Evolutionary conservation across 805 yeast species (phyloP), one percentile per base, ranked within the genome.

Genomic region (Saccharomycopsis fermentans): DNA sequence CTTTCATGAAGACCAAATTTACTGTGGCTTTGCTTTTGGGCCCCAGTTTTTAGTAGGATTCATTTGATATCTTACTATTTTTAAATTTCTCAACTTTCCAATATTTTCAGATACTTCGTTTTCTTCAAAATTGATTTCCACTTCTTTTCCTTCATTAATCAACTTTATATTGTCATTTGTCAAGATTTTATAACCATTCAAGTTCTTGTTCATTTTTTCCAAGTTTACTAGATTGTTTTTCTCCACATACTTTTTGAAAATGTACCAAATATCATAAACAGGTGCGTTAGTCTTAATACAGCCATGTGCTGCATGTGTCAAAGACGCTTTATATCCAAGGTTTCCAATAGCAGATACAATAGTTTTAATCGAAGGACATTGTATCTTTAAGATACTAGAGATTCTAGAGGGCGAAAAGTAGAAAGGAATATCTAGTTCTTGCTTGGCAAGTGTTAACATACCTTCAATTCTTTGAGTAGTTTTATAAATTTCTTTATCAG

Each of bases 1-100:
- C 8, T 27, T 8, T 27, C 8, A 27, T 27, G 8, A 21, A 32
- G 11, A 27, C 5, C 9, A n/a, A 11, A 32, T 51, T 52, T 39
- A 56, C 32, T 52, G 55, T 12, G 96, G 95, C 67, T 86, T 83
- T 2, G 96, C 82, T 73, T 87, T 89, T 39, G 98, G 99, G 1
- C 99, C 99, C 99, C 99, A 94, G 69, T 88, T 85, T 69, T 87
- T 88, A 0, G 90, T 80, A 16, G 99, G 99, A 67, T 91, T 92
- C 67, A 84, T 90, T 69, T 91, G 99, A 71, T 79, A 92, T 65
- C 97, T 78, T 14, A 90, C 90, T 68, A 92, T 81, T 71, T 90
- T 90, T 59, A 89, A 77, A 63, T 81, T 83, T 66, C 97, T 78
- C 57, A 89, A 73, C 58, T 71, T 74, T 64, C 81, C 82, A 58